Percentiles rank a stretch among this genome's conserved stretches.
Conservation (phyloP, 352 stramenopile species). For the Saprolegnia diclina region DNA sequence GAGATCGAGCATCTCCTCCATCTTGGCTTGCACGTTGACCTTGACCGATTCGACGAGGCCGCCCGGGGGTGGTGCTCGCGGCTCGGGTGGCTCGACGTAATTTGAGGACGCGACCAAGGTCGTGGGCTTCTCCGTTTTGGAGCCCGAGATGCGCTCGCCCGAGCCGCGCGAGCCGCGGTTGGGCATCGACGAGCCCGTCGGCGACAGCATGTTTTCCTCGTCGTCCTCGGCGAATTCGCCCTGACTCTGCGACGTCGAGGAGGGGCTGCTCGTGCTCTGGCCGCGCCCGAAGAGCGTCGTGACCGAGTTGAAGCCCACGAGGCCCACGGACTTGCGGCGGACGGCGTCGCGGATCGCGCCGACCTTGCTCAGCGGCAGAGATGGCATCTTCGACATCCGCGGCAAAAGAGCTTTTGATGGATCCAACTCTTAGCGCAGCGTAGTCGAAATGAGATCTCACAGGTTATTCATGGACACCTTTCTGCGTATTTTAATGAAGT, state of each 20-base stretch:
- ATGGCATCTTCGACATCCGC: slow-evolving; percentile 1
- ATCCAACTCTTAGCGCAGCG: not conserved
- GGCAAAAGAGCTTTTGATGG: not conserved
- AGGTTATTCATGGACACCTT: slow-evolving; percentile 2
- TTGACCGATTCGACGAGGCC: slow-evolving; percentile 54
- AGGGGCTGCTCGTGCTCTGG: slow-evolving; percentile 30
- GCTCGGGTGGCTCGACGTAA: slow-evolving; percentile 58
- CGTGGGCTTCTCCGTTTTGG: slow-evolving; percentile 22
- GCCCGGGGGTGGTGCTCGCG: slow-evolving; percentile 44
- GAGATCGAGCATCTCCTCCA: slow-evolving; percentile 57
- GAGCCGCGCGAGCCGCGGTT: slow-evolving; percentile 36
- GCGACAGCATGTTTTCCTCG: slow-evolving; percentile 36
- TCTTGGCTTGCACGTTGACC: slow-evolving; percentile 68
- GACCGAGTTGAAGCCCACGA: slow-evolving; percentile 29
- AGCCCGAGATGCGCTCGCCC: slow-evolving; percentile 9
- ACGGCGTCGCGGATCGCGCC: slow-evolving; percentile 57
- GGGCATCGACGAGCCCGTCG: slow-evolving; percentile 30
- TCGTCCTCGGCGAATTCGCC: slow-evolving; percentile 40
- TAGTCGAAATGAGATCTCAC: not conserved
- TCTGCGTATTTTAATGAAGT: not conserved
- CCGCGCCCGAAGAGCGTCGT: slow-evolving; percentile 17
- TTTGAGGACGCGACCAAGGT: slow-evolving; percentile 28
- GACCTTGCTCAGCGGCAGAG: slow-evolving; percentile 29
- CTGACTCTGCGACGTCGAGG: not conserved
- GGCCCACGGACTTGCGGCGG: slow-evolving; percentile 51